Evolutionary conservation across 1,284 basidiomycete genomes (phyloP).

Genomic region (Fistulinella staudtii): DNA sequence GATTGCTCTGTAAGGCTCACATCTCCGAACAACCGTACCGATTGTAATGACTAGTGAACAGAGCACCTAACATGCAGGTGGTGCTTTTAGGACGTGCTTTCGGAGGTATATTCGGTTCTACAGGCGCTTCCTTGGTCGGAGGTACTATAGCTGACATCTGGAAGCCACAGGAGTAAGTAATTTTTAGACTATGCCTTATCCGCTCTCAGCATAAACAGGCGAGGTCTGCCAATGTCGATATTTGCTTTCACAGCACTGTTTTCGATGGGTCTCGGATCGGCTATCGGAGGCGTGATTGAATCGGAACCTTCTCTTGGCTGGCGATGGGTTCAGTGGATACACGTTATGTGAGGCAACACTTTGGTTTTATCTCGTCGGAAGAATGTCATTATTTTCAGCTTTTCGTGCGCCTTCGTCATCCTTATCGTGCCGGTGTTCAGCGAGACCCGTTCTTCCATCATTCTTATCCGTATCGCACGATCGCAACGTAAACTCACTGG

Average conservation of each 20-base stretch:
- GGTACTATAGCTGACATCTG: slow-evolving; percentile 55
- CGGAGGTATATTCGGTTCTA: slow-evolving; percentile 36
- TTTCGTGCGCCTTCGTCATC: slow-evolving; percentile 42
- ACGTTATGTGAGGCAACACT: slow-evolving; percentile 40
- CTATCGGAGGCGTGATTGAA: slow-evolving; percentile 54
- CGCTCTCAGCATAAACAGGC: slow-evolving; percentile 29
- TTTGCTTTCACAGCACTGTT: slow-evolving; percentile 46
- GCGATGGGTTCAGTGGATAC: slow-evolving; percentile 69
- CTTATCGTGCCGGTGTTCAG: slow-evolving; percentile 48
- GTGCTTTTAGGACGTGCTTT: slow-evolving; percentile 23
- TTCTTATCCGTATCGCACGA: slow-evolving; percentile 56
- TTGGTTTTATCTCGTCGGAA: background rate
- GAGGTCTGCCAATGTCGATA: slow-evolving; percentile 55
- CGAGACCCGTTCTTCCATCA: slow-evolving; percentile 63
- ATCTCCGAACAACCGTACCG: background rate
- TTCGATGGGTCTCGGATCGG: slow-evolving; percentile 50
- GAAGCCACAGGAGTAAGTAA: slow-evolving; percentile 24
- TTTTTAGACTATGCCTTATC: background rate
- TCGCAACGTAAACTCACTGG: slow-evolving; percentile 61
- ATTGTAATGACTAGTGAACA: slow-evolving; percentile 3
- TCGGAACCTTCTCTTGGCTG: slow-evolving; percentile 47
- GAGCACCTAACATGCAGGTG: slow-evolving; percentile 27
- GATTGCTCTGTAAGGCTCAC: slow-evolving; percentile 37
- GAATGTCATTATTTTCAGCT: slow-evolving; percentile 29
- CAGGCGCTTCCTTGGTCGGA: slow-evolving; percentile 57